Evolutionary conservation across 495 filamentous ascomycete genomes (phyloP).

Genomic region (Venustampulla echinocandica): DNA sequence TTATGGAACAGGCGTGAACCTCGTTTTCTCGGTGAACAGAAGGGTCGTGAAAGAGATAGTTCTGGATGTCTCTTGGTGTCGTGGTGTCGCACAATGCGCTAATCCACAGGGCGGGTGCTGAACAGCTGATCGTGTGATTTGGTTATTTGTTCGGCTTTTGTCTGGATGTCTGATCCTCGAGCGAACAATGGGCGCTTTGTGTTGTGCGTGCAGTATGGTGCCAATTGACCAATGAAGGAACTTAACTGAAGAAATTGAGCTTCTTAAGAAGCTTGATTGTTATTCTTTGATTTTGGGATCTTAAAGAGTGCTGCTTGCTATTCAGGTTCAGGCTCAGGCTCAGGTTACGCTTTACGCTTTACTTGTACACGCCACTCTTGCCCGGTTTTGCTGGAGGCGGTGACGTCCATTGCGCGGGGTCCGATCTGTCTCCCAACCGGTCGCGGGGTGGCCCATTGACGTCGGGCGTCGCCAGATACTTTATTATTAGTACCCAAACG

Average conservation of each 20-base stretch:
- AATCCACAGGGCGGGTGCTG: neutral
- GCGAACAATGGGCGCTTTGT: neutral
- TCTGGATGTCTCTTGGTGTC: constrained; percentile 2
- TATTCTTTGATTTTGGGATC: too few species aligned
- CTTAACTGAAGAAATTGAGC: neutral
- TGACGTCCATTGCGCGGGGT: neutral
- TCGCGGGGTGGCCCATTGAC: neutral
- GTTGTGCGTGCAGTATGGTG: neutral
- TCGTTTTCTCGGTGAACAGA: too few species aligned
- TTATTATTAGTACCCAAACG: too few species aligned
- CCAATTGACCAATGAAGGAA: constrained; percentile 2
- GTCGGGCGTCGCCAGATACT: too few species aligned
- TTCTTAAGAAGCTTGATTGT: too few species aligned
- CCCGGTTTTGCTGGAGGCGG: neutral
- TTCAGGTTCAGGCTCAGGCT: neutral
- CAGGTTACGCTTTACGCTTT: too few species aligned
- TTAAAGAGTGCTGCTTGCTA: too few species aligned
- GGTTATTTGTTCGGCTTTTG: neutral
- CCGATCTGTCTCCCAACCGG: neutral
- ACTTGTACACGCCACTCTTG: neutral
- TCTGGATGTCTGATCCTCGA: neutral
- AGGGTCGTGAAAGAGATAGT: neutral
- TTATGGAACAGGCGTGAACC: too few species aligned
- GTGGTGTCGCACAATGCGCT: neutral
- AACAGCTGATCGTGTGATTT: constrained; percentile 19